Evolutionary conservation across 306 rosid genomes (phyloP).

Genomic region (Astragalus membranaceus): DNA sequence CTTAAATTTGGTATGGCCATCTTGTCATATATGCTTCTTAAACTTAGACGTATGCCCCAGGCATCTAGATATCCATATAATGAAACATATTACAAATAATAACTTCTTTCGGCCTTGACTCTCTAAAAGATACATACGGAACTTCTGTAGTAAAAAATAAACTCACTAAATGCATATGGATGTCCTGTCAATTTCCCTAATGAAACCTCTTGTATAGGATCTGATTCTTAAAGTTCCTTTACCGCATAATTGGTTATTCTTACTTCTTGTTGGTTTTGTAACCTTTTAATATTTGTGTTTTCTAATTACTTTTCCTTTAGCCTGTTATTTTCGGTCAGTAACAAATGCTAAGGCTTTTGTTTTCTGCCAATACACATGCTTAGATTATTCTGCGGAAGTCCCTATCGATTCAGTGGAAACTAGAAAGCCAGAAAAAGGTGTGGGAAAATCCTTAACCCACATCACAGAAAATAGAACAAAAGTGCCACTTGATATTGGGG

Average conservation of each 20-base stretch:
- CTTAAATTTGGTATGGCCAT: neutral
- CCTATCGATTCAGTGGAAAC: slow-evolving; percentile 21
- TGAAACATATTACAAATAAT: neutral
- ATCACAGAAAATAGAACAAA: slow-evolving; percentile 17
- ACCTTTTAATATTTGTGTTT: slow-evolving; percentile 7
- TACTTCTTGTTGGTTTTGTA: neutral
- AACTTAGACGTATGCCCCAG: neutral
- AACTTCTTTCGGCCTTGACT: neutral
- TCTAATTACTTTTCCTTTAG: neutral
- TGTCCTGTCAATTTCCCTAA: neutral
- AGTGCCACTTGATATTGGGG: slow-evolving; percentile 10
- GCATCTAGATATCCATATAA: neutral
- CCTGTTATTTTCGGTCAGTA: neutral
- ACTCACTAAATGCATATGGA: neutral
- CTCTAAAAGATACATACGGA: neutral
- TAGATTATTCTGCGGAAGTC: slow-evolving; percentile 24
- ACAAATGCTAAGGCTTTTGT: slow-evolving; percentile 7
- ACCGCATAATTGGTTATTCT: neutral
- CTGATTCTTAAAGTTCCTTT: neutral
- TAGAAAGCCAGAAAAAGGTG: slow-evolving; percentile 16
- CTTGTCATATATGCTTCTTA: slow-evolving; percentile 9
- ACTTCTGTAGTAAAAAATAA: neutral
- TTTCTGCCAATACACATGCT: neutral
- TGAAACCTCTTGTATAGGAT: neutral
- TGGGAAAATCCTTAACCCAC: slow-evolving; percentile 17